These are phyloP conservation scores for Ceratocystis ficicola DNA, from an alignment of 2,329 filamentous ascomycete species.

Conservation along the genomic window DNA sequence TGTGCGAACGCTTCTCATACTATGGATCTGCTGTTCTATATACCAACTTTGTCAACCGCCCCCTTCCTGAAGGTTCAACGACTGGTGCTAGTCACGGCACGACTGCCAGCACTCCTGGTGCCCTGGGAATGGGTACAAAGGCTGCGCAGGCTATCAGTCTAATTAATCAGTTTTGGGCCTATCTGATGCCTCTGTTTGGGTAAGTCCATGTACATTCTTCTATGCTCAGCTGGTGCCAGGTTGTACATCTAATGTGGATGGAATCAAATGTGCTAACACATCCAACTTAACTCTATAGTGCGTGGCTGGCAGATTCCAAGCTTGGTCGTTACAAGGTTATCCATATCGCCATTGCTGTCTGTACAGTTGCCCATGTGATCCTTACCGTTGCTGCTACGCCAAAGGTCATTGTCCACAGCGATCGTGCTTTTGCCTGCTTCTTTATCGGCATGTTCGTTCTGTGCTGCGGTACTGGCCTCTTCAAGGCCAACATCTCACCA, in stretches of 20 bases:
- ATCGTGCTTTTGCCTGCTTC: slow-evolving; percentile 51
- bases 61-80: slow-evolving; percentile 41
- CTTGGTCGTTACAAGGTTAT: slow-evolving; percentile 64
- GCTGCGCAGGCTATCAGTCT: slow-evolving; percentile 39
- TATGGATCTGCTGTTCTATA: slow-evolving; percentile 59
- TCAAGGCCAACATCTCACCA: slow-evolving; percentile 69
- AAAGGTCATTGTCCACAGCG: slow-evolving; percentile 44
- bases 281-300: slow-evolving; percentile 27
- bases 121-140: slow-evolving; percentile 46
- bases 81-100: slow-evolving; percentile 38
- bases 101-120: slow-evolving; percentile 35
- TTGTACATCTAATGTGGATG: neutral
- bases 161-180: slow-evolving; percentile 52
- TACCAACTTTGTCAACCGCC: slow-evolving; percentile 52
- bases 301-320: slow-evolving; percentile 54
- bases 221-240: neutral
- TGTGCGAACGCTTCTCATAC: slow-evolving; percentile 68
- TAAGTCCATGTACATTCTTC: slow-evolving; percentile 25
- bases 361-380: slow-evolving; percentile 54
- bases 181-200: slow-evolving; percentile 47
- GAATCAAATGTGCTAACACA: slow-evolving; percentile 2
- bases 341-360: slow-evolving; percentile 52
- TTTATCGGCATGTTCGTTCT: slow-evolving; percentile 49
- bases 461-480: slow-evolving; percentile 59
- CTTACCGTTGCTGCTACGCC: slow-evolving; percentile 55